These are phyloP conservation scores for Castanopsis chinensis DNA, from an alignment of 306 rosid genomes.

Conservation along the genomic window DNA sequence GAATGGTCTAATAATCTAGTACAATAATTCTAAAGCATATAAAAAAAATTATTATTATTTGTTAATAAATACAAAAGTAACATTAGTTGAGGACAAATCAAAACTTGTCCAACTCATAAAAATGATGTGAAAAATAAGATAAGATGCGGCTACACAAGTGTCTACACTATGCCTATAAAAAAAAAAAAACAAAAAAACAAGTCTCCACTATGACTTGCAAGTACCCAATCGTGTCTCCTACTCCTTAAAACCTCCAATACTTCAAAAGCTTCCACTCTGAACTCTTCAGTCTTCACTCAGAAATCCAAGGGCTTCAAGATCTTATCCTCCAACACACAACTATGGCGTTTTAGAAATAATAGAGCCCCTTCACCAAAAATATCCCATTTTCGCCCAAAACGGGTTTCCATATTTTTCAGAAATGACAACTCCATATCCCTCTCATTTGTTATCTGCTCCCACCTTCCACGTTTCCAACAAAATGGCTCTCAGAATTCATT, in stretches of 20 bases:
- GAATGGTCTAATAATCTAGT: too few relatives aligned
- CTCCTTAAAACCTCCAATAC: slow-evolving; percentile 8
- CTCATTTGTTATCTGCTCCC: slow-evolving; percentile 49
- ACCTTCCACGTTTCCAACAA: slow-evolving; percentile 34
- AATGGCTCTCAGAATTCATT: slow-evolving; percentile 23
- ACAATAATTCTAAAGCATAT: too few relatives aligned
- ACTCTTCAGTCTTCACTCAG: background rate
- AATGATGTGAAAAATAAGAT: too few relatives aligned
- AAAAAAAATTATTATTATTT: too few relatives aligned
- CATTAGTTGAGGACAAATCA: too few relatives aligned
- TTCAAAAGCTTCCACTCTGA: too few relatives aligned
- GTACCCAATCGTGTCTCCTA: background rate
- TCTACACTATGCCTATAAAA: too few relatives aligned
- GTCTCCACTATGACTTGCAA: too few relatives aligned
- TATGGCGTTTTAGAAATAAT: slow-evolving; percentile 23
- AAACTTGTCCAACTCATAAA: too few relatives aligned
- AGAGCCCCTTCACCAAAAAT: background rate
- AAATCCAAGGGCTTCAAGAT: slow-evolving; percentile 21
- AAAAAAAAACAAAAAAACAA: too few relatives aligned
- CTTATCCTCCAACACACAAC: slow-evolving; percentile 9
- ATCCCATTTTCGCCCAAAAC: background rate
- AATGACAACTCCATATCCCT: slow-evolving; percentile 51
- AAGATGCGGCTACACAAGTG: too few relatives aligned
- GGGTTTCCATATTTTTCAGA: background rate
- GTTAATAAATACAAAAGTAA: too few relatives aligned